These are phyloP conservation scores for Lipomyces sp. DNA, from an alignment of 805 yeast species.

Conservation along the genomic window DNA sequence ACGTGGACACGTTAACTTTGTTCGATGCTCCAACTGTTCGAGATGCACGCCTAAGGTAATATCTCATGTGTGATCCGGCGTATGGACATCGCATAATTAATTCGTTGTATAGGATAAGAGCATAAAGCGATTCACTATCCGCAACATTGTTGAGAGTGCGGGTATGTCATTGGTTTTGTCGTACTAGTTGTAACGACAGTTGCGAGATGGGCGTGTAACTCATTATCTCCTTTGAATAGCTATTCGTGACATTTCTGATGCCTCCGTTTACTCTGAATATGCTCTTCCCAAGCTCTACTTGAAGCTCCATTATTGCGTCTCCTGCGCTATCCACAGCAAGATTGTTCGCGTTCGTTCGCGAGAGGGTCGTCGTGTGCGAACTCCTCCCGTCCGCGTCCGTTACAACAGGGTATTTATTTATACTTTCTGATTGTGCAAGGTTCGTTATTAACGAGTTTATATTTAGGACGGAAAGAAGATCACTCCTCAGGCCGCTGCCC, in stretches of 20 bases:
- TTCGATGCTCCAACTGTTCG: constrained; percentile 99
- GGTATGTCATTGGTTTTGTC: constrained; percentile 34
- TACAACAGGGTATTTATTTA: constrained; percentile 65
- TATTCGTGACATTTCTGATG: constrained; percentile 99
- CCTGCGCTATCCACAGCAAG: constrained; percentile 99
- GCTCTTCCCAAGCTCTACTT: constrained; percentile 99
- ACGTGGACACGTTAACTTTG: constrained; percentile 99
- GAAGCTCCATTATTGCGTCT: constrained; percentile 99
- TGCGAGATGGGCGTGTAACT: background rate
- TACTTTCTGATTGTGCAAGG: background rate
- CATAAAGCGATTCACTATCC: constrained; percentile 99
- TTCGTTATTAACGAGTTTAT: background rate
- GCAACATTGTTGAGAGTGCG: constrained; percentile 99
- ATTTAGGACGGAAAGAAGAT: constrained; percentile 76
- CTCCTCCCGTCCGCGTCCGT: constrained; percentile 99
- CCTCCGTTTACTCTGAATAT: constrained; percentile 98
- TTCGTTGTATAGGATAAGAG: constrained; percentile 73
- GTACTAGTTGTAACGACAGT: background rate
- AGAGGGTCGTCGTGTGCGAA: constrained; percentile 96
- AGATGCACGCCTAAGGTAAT: constrained; percentile 91
- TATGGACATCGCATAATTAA: background rate
- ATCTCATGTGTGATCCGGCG: too few relatives aligned
- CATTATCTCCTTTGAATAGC: constrained; percentile 45
- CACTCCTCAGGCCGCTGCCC: constrained; percentile 97
- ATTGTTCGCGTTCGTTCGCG: constrained; percentile 99